A percentile compares a stretch with the other conserved stretches of the same genome.
These are phyloP conservation scores for Globisporangium paddicum DNA, from an alignment of 352 stramenopile genomes.

Conservation along the genomic window DNA sequence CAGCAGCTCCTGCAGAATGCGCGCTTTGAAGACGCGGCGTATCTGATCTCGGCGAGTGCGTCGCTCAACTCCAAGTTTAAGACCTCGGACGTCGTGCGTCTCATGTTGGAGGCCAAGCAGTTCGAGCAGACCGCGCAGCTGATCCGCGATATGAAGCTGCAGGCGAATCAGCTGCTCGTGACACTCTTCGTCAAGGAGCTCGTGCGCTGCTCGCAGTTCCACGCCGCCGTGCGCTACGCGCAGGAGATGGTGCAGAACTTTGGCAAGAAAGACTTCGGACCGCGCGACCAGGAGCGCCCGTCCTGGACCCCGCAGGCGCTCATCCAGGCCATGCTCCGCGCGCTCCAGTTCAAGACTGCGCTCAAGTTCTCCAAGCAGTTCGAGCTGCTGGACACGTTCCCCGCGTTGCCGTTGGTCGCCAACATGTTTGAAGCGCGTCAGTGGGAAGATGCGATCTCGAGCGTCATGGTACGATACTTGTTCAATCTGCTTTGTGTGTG, in stretches of 20 bases:
- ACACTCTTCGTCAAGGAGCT: conserved; percentile 82
- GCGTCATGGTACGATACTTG: conserved; percentile 50
- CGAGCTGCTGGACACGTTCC: conserved; percentile 65
- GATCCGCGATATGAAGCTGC: conserved; percentile 71
- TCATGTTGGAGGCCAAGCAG: conserved; percentile 60
- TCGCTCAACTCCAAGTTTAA: conserved; percentile 54
- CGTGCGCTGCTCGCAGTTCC: conserved; percentile 59
- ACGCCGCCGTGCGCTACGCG: conserved; percentile 61
- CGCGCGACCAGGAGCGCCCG: conserved; percentile 22
- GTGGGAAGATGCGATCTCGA: conserved; percentile 72
- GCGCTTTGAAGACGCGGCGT: conserved; percentile 58
- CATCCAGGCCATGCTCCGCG: conserved; percentile 82
- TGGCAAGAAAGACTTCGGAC: conserved; percentile 33
- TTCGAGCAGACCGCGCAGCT: conserved; percentile 64
- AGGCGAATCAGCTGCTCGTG: conserved; percentile 67
- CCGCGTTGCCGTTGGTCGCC: conserved; percentile 46
- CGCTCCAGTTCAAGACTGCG: conserved; percentile 60
- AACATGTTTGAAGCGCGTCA: conserved; percentile 63
- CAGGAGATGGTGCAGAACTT: conserved; percentile 81
- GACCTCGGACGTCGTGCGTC: conserved; percentile 68
- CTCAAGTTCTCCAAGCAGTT: conserved; percentile 84
- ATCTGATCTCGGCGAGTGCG: conserved; percentile 51
- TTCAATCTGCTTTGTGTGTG: not conserved
- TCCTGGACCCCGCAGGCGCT: conserved; percentile 78
- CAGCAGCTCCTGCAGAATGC: conserved; percentile 44